phyloP scores from a whole-genome alignment of 1,139 yeast genomes.

The Geotrichum macrosporum region DNA sequence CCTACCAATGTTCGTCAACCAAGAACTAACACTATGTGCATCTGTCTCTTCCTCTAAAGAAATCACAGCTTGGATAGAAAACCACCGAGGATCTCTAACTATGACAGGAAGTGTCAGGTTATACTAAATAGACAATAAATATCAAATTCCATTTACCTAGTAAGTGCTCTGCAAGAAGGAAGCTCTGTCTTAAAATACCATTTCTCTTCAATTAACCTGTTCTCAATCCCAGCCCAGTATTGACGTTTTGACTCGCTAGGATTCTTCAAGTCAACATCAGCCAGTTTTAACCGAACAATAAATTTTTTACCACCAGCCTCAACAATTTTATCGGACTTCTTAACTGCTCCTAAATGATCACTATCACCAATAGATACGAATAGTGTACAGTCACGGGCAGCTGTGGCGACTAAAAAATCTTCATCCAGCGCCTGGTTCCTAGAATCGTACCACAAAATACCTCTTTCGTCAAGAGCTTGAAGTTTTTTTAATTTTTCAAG shows the following conservation, averaged over 20 bases:
- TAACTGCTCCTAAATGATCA: not conserved
- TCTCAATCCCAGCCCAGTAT: slow-evolving; percentile 37
- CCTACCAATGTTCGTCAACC: slow-evolving; percentile 46
- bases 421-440: slow-evolving; percentile 24
- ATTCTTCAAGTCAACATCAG: slow-evolving; percentile 41
- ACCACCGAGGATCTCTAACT: slow-evolving; percentile 30
- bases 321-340: slow-evolving; percentile 3
- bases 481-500: slow-evolving; percentile 27
- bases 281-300: slow-evolving; percentile 28
- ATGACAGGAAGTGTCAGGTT: slow-evolving; percentile 26
- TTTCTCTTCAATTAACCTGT: slow-evolving; percentile 22
- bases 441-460: slow-evolving; percentile 26
- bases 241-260: slow-evolving; percentile 27
- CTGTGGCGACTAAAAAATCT: slow-evolving; percentile 37
- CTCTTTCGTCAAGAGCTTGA: slow-evolving; percentile 31
- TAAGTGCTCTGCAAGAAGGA: slow-evolving; percentile 14
- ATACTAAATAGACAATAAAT: no score
- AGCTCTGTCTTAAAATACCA: slow-evolving; percentile 22
- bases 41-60: slow-evolving; percentile 21
- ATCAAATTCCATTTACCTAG: no score
- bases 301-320: slow-evolving; percentile 6
- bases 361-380: slow-evolving; percentile 24
- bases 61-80: slow-evolving; percentile 36
- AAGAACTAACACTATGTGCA: slow-evolving; percentile 33
- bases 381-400: slow-evolving; percentile 40